phyloP scores from a whole-genome alignment of 2,329 filamentous ascomycete genomes.

The Aureobasidium leucospermi region DNA sequence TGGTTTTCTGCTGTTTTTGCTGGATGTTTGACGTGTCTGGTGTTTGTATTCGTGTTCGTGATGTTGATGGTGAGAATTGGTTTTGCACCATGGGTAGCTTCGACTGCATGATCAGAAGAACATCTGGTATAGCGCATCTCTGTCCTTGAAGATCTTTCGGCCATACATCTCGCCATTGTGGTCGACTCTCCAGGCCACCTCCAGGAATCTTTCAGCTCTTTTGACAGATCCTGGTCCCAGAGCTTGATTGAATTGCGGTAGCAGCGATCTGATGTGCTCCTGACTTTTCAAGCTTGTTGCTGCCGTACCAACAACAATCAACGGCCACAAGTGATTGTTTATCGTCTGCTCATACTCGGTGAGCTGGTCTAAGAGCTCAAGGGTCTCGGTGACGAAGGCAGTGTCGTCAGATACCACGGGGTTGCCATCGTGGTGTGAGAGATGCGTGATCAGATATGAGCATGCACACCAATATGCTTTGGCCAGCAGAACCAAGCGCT shows the following conservation, averaged over 20 bases:
- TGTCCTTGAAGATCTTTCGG: background rate
- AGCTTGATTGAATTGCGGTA: background rate
- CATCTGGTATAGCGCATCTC: background rate
- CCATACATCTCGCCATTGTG: background rate
- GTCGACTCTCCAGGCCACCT: background rate
- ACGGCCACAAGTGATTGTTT: background rate
- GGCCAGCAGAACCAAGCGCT: background rate
- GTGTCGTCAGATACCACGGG: background rate
- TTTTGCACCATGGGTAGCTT: background rate
- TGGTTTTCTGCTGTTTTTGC: too few species aligned
- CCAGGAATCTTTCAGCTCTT: background rate
- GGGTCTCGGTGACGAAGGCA: background rate
- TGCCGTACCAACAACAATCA: constrained; percentile 5
- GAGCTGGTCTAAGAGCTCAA: background rate
- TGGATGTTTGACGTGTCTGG: too few species aligned
- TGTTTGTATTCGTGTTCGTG: too few species aligned
- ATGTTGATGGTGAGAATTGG: too few species aligned
- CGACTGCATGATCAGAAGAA: background rate
- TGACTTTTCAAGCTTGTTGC: background rate
- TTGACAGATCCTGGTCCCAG: background rate
- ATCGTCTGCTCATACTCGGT: background rate
- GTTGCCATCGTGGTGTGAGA: background rate
- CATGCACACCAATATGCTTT: constrained; percentile 9
- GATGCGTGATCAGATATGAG: background rate
- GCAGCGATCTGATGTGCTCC: background rate